Evolutionary conservation across 306 rosid species (phyloP).

Genomic region (Ochetophila trinervis): DNA sequence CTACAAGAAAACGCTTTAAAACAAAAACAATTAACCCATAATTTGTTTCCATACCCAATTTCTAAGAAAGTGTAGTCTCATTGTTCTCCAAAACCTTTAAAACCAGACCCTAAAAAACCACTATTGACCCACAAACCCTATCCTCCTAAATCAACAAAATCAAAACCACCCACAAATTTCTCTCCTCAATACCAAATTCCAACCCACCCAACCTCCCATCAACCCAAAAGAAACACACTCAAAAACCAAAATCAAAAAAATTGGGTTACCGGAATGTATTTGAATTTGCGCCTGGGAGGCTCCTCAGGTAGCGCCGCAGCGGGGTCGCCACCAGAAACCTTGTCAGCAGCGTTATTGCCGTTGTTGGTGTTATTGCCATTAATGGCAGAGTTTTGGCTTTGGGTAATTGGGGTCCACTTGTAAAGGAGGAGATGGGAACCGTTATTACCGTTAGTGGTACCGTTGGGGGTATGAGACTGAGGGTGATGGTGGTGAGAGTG

Average conservation of each 20-base stretch:
- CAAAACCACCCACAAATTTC: background rate
- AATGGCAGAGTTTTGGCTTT: slow-evolving; percentile 48
- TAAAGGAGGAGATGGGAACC: slow-evolving; percentile 72
- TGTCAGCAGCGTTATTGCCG: slow-evolving; percentile 20
- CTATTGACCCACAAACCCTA: slow-evolving; percentile 4
- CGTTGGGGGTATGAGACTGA: slow-evolving; percentile 30
- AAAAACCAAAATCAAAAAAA: slow-evolving; percentile 6
- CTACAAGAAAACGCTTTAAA: too few species aligned
- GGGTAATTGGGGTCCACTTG: slow-evolving; percentile 93
- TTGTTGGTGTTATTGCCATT: slow-evolving; percentile 15
- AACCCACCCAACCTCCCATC: background rate
- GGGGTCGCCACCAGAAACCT: slow-evolving; percentile 27
- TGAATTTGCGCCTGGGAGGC: slow-evolving; percentile 82
- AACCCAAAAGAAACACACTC: slow-evolving; percentile 1
- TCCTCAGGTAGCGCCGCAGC: slow-evolving; percentile 39
- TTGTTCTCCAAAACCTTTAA: background rate
- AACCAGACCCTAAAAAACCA: slow-evolving; percentile 9
- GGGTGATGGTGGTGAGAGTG: slow-evolving; percentile 28
- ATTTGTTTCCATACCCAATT: too few species aligned
- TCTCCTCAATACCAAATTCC: background rate
- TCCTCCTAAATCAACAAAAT: background rate
- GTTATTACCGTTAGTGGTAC: slow-evolving; percentile 61
- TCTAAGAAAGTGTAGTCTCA: too few species aligned
- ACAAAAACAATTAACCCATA: too few species aligned
- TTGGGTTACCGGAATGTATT: slow-evolving; percentile 77